phyloP scores from a whole-genome alignment of 1,284 basidiomycete species.

The Xerocomus nothofagi region DNA sequence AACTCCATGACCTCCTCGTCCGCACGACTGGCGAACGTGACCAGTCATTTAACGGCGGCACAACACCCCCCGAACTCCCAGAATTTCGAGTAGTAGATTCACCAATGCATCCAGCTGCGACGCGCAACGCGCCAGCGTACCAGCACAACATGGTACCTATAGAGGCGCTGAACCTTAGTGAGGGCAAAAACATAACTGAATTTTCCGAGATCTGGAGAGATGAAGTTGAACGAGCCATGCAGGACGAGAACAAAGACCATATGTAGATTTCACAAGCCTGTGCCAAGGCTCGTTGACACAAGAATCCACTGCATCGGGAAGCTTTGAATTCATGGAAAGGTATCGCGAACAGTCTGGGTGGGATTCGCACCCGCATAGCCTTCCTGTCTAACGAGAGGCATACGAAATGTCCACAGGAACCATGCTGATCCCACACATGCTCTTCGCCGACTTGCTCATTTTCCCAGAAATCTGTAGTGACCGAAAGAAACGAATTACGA shows the following conservation, averaged over 20 bases:
- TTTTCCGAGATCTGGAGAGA: conserved; percentile 72
- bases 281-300: too few relatives aligned
- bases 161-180: conserved; percentile 80
- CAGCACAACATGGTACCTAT: conserved; percentile 92
- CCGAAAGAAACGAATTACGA: not conserved
- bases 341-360: not conserved
- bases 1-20: conserved; percentile 53
- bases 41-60: not conserved
- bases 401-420: not conserved
- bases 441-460: too few relatives aligned
- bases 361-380: not conserved
- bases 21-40: not conserved
- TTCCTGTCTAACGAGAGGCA: not conserved
- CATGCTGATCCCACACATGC: not conserved
- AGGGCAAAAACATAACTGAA: conserved; percentile 67
- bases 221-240: conserved; percentile 48
- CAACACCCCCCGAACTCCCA: conserved; percentile 35
- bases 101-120: conserved; percentile 62
- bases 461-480: not conserved
- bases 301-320: not conserved
- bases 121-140: conserved; percentile 67
- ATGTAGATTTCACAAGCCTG: too few relatives aligned
- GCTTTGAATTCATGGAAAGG: not conserved
- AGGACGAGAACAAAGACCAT: conserved; percentile 14
- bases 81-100: conserved; percentile 75